Conservation (phyloP, 1,284 basidiomycete species). For the Crucibulum cyathiforme region DNA sequence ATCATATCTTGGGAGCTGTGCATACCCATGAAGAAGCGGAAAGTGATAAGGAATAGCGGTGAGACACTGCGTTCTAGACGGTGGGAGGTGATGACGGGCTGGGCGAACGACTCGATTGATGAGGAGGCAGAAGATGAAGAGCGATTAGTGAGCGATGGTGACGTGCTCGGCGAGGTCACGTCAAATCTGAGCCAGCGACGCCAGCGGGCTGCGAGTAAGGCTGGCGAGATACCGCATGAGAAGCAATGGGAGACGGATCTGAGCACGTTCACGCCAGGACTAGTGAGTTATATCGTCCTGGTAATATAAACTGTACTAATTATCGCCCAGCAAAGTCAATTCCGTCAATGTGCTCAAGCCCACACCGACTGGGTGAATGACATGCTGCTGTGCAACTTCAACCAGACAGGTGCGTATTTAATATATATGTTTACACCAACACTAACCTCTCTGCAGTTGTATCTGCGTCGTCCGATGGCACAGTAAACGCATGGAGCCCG, state of each 20-base stretch:
- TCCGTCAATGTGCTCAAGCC: slow-evolving; percentile 84
- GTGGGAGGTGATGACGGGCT: slow-evolving; percentile 83
- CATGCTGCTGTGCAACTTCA: slow-evolving; percentile 88
- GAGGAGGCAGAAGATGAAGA: slow-evolving; percentile 62
- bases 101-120: slow-evolving; percentile 73
- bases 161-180: slow-evolving; percentile 76
- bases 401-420: slow-evolving; percentile 76
- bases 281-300: slow-evolving; percentile 46
- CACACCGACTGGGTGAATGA: slow-evolving; percentile 99
- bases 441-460: slow-evolving; percentile 60
- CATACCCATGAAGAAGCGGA: slow-evolving; percentile 61
- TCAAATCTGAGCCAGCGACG: slow-evolving; percentile 43
- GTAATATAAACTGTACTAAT: background rate
- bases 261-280: slow-evolving; percentile 48
- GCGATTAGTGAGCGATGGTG: slow-evolving; percentile 67
- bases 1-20: slow-evolving; percentile 92
- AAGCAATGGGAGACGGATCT: slow-evolving; percentile 81
- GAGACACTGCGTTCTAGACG: slow-evolving; percentile 39
- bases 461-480: slow-evolving; percentile 95
- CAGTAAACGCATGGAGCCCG: slow-evolving; percentile 93
- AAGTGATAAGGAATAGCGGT: slow-evolving; percentile 24
- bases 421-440: background rate
- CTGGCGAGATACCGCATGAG: slow-evolving; percentile 63
- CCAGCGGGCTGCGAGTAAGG: slow-evolving; percentile 33
- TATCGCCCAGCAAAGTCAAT: slow-evolving; percentile 55